Evolutionary conservation across 805 yeast species (phyloP), one percentile per base, ranked within the genome.

Genomic region (Cyberlindnera suaveolens): DNA sequence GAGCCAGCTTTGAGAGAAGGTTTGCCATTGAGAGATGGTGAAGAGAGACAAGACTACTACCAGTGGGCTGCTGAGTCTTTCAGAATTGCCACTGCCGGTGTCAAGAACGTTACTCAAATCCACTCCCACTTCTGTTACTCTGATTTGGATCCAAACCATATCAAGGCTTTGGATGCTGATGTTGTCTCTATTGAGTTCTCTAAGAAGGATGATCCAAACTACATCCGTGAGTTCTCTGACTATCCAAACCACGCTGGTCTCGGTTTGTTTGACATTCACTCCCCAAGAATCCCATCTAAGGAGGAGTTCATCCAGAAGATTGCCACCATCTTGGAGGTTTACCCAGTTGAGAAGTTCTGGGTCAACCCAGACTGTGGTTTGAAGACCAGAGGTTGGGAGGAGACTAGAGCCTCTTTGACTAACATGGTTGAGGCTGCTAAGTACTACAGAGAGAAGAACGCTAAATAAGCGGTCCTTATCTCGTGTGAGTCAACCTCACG

Each of bases 81-180:
- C 93, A 87, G 98, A 80, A 91, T 93, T 61, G 96, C 99, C 64
- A 93, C 98, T 57, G 90, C 97, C 54, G 98, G 96, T 76, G 99
- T 93, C 57, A 78, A 78, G 64, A 84, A 93, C 79, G 69, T 78
- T 56, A 93, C 99, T 61, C 99, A 93, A 78, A 89, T 93, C 72
- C 99, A 93, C 84, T 91, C 98, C 51, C 99, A 93, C 77, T 93
- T 93, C 95, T 93, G 99, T 78, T 93, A 93, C 90, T 93, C 99
- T 50, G 99, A 93, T 74, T 82, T 93, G 72, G 98, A 93, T 79
- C 98, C 98, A 67, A 86, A 86, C 82, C 97, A 91, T 75, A 93
- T 93, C 81, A 91, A 93, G 82, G 97, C 98, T 58, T 80, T 93
- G 67, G 99, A 93, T 72, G 99, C 99, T 61, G 99, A 93, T 73